Evolutionary conservation across 2,329 filamentous ascomycete species (phyloP), one percentile per base, ranked within the genome.

Genomic region (Penicillium sp.): DNA sequence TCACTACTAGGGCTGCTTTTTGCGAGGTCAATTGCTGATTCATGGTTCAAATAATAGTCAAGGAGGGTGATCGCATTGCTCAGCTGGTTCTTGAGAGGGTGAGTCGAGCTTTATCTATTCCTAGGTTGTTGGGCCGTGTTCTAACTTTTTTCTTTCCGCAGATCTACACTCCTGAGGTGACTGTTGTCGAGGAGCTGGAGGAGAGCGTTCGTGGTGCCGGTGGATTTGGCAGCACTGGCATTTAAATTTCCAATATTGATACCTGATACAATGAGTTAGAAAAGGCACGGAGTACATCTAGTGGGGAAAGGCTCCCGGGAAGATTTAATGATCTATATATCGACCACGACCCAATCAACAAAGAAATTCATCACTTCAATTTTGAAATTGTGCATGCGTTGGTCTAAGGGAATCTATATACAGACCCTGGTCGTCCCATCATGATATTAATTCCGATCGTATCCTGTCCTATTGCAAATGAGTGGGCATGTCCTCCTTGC

Each of bases 71-170:
- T 77, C 89, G 95, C 53, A 81, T 99, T 70, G 96, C 95, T 43
- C 95, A 99, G 82, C 83, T 99, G 66, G 87, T 99, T 64, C 81
- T 99, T 55, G 95, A 99, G 83, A 87, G 92, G 75, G 83, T 86
- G 67, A 65, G 78, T 71, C 45, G 25, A 25, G 8, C 42, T 46
- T 29, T 31, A 21, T 31, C 37, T 43, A 29, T 27, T 14, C 4
- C 13, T 8, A 37, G 26, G 13, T n/a, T 14, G 14, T 21, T 21
- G 2, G 14, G 14, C 39, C 16, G 16, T 33, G 27, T 16, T 35
- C 43, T 49, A 31, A 47, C 25, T 7, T 25, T 13, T 14, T 35
- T 29, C 49, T 13, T 16, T 46, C 25, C 48, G 3, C 57, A 86
- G 81, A 97, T 98, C 71, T 93, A 90, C 71, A 98, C 93, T 27